phyloP scores from a whole-genome alignment of 139 green algal species.

The Monoraphidium neglectum region DNA sequence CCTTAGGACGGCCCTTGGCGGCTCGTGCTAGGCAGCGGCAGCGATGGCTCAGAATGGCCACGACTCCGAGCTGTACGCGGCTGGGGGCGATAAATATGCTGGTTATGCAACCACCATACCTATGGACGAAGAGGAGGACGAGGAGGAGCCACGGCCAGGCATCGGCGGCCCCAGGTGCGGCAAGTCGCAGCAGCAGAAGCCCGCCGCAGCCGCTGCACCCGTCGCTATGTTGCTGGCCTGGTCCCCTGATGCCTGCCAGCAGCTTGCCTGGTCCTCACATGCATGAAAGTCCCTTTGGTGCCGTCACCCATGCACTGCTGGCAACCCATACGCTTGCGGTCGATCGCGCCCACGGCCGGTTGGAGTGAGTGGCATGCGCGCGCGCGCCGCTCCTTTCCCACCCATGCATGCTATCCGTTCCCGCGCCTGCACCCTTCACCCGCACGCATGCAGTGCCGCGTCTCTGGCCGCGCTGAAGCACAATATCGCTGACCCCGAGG shows the following conservation, averaged over 20 bases:
- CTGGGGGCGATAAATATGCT: conserved; percentile 23
- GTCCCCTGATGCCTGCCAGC: no score
- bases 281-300: no score
- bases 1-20: no score
- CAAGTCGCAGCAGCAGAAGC: no score
- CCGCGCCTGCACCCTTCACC: background rate
- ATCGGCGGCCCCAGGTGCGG: conserved; percentile 9
- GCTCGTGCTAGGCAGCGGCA: background rate
- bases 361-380: no score
- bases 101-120: conserved; percentile 53
- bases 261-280: no score
- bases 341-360: no score
- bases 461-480: conserved; percentile 13
- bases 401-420: no score
- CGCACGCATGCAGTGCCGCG: conserved; percentile 5
- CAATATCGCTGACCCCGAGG: conserved; percentile 20
- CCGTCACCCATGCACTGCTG: no score
- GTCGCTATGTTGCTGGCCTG: background rate
- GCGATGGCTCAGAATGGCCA: background rate
- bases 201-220: background rate
- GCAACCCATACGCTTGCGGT: no score
- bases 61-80: conserved; percentile 50
- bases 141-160: conserved; percentile 28
- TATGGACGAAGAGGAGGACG: conserved; percentile 51
- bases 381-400: no score